Conservation (phyloP, 495 filamentous ascomycete genomes). For the Penicillium pulvis region DNA sequence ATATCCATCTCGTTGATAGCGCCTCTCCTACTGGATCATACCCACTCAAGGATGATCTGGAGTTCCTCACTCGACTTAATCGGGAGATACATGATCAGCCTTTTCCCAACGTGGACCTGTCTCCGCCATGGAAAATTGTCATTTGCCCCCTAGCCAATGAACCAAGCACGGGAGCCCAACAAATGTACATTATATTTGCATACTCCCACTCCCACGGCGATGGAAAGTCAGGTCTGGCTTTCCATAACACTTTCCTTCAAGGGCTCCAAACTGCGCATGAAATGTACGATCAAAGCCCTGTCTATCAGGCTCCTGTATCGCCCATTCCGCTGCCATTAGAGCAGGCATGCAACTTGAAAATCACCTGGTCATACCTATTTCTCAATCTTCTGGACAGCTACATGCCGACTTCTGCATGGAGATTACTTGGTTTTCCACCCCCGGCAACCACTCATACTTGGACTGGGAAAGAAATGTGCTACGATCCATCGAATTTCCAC, state of each 20-base stretch:
- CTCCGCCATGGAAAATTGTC: constrained; percentile 4
- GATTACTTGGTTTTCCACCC: not conserved
- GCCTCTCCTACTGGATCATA: not conserved
- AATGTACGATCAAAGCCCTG: not conserved
- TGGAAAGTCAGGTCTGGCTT: constrained; percentile 2
- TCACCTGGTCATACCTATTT: constrained; percentile 4
- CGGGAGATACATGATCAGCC: not conserved
- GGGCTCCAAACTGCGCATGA: constrained; percentile 1
- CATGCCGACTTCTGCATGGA: not conserved
- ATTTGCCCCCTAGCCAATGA: not conserved
- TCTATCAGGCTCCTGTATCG: constrained; percentile 2
- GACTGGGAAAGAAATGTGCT: constrained; percentile 3
- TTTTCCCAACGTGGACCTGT: not conserved
- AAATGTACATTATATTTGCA: constrained; percentile 7
- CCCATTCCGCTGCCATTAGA: constrained; percentile 2
- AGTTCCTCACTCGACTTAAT: not conserved
- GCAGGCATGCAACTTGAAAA: constrained; percentile 2
- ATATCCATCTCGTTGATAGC: not conserved
- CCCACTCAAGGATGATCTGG: not conserved
- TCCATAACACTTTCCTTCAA: not conserved
- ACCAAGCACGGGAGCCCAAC: not conserved
- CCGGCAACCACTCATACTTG: not conserved
- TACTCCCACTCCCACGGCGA: constrained; percentile 6
- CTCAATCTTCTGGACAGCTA: not conserved
- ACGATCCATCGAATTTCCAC: constrained; percentile 4